phyloP scores from a whole-genome alignment of 1,284 basidiomycete species.

The Boletus sp. region DNA sequence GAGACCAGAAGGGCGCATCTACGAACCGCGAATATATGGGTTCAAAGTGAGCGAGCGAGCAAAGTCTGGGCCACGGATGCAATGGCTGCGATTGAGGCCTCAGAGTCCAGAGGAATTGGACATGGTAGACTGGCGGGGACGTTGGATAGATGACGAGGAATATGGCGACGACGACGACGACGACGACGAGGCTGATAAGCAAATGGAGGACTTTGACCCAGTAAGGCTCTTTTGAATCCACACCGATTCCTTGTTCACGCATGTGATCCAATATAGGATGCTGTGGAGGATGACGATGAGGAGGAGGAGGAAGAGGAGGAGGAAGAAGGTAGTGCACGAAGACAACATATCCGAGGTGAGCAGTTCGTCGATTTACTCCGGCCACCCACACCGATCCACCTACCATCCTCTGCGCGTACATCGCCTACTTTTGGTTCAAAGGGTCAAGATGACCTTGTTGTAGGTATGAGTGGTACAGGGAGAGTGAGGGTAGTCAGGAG shows the following conservation, averaged over 20 bases:
- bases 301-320: slow-evolving; percentile 61
- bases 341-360: slow-evolving; percentile 35
- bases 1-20: slow-evolving; percentile 79
- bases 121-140: slow-evolving; percentile 80
- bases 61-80: slow-evolving; percentile 93
- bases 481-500: slow-evolving; percentile 49
- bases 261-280: slow-evolving; percentile 24
- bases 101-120: slow-evolving; percentile 78
- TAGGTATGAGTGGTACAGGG: slow-evolving; percentile 28
- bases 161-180: slow-evolving; percentile 60
- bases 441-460: slow-evolving; percentile 32
- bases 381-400: slow-evolving; percentile 35
- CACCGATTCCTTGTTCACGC: slow-evolving; percentile 8
- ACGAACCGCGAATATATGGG: slow-evolving; percentile 91
- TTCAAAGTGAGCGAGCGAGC: slow-evolving; percentile 82
- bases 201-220: slow-evolving; percentile 80
- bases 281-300: slow-evolving; percentile 46
- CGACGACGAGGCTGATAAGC: slow-evolving; percentile 60
- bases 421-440: slow-evolving; percentile 41
- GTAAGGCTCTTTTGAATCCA: slow-evolving; percentile 39
- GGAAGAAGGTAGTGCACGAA: slow-evolving; percentile 42
- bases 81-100: slow-evolving; percentile 88
- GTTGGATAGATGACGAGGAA: slow-evolving; percentile 80
- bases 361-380: slow-evolving; percentile 29
- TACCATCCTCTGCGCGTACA: slow-evolving; percentile 43